Base-by-base conservation (phyloP, 2,329 filamentous ascomycete species). In the Monosporascus sp. region DNA sequence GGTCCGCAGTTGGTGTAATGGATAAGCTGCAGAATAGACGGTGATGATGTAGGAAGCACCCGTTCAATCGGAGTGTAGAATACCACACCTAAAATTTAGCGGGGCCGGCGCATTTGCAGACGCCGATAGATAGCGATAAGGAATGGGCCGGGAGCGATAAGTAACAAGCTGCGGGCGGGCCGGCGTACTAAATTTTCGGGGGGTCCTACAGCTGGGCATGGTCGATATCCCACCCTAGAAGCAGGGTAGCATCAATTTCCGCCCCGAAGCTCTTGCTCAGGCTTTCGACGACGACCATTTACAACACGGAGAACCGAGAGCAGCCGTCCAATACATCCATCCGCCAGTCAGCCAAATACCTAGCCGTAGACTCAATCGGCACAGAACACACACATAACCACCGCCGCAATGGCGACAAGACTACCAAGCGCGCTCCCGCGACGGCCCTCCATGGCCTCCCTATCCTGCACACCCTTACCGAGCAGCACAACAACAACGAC, bases 361-460 rank as follows among this genome's bases (percentile, higher is more conserved):
- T n/a, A 44, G 37, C 22, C 22, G 3, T 17, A 37, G 38, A 8
- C 37, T 31, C 51, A 54, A 56, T 55, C 50, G 48, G 51, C 52
- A 41, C 49, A 52, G 51, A 51, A 47, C 37, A 41, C 27, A 48
- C 20, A 43, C 41, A 15, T 47, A 5, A 41, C 6, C 5, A 38
- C 6, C 49, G 2, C 2, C 50, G 60, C 56, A 59, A 70, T 68
- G 66, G 65, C 65, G 43, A 58, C 65, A 52, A 65, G 65, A 57
- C 64, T 71, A 56, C 62, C 70, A 43, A 52, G 55, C 52, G 55
- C 65, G 60, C 56, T 69, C 57, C 55, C 59, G 50, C 57, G 67
- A 60, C 60, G 65, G 49, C 66, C 69, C 53, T 53, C 63, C 51
- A 53, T 60, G 6, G 57, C 58, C 35, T 51, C 48, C 44, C 58